phyloP scores from a whole-genome alignment of 1,284 basidiomycete species.

The Melampsora abietis-canadensis region DNA sequence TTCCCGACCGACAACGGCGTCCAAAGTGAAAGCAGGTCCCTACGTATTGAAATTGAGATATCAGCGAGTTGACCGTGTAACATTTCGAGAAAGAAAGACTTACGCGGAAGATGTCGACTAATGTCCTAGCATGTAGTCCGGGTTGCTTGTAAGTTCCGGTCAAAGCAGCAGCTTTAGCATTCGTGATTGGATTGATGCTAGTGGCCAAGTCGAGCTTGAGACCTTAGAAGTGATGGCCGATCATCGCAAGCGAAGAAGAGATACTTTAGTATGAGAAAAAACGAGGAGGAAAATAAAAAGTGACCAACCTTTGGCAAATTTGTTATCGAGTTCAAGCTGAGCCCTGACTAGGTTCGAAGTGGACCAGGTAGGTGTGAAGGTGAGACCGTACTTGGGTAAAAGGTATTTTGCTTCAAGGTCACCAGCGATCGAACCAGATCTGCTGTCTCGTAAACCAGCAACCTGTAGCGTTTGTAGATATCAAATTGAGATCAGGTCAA shows the following conservation, averaged over 20 bases:
- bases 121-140: conserved; percentile 85
- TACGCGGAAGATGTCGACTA: conserved; percentile 93
- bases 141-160: conserved; percentile 93
- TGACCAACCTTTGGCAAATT: conserved; percentile 74
- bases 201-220: conserved; percentile 91
- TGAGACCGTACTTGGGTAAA: conserved; percentile 53
- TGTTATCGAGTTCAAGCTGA: conserved; percentile 93
- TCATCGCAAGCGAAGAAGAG: neutral
- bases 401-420: conserved; percentile 54
- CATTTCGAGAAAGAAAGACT: conserved; percentile 47
- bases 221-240: conserved; percentile 53
- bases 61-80: conserved; percentile 28
- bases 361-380: conserved; percentile 70
- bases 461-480: conserved; percentile 19
- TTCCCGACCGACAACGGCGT: conserved; percentile 76
- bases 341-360: conserved; percentile 79
- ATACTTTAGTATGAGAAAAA: neutral
- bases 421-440: conserved; percentile 52
- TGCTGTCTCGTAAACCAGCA: conserved; percentile 52
- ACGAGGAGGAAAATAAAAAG: neutral
- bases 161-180: conserved; percentile 73
- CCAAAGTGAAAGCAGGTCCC: conserved; percentile 37
- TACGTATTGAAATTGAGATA: neutral
- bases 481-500: conserved; percentile 6
- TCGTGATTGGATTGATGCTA: conserved; percentile 74